Evolutionary conservation across 1,139 yeast species (phyloP).

Genomic region (Suhomyces choctaworum): DNA sequence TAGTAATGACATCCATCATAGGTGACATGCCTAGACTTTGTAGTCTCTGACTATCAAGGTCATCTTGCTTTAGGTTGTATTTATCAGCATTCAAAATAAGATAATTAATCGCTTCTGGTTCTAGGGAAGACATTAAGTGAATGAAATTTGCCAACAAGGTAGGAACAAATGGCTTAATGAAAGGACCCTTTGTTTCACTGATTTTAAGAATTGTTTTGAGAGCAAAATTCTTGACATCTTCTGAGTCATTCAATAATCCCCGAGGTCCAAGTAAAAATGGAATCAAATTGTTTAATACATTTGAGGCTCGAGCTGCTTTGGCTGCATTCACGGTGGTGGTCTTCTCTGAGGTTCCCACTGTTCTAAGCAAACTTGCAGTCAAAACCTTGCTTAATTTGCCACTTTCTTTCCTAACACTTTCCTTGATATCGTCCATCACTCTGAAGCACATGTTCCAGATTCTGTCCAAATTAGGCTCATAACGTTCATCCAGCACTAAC

Average conservation of each 20-base stretch:
- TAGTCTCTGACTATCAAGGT: slow-evolving; percentile 75
- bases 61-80: slow-evolving; percentile 68
- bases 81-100: slow-evolving; percentile 86
- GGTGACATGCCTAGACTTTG: slow-evolving; percentile 81
- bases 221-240: slow-evolving; percentile 78
- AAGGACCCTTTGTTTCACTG: slow-evolving; percentile 59
- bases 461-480: slow-evolving; percentile 56
- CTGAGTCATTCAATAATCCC: slow-evolving; percentile 83
- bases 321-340: slow-evolving; percentile 15
- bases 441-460: slow-evolving; percentile 91
- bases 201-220: slow-evolving; percentile 70
- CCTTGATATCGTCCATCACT: slow-evolving; percentile 91
- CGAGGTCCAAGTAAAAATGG: slow-evolving; percentile 80
- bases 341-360: slow-evolving; percentile 44
- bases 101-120: slow-evolving; percentile 88
- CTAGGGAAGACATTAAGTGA: slow-evolving; percentile 77
- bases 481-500: slow-evolving; percentile 53
- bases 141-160: slow-evolving; percentile 68
- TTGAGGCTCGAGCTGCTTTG: slow-evolving; percentile 30
- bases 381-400: slow-evolving; percentile 64
- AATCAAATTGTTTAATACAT: slow-evolving; percentile 60
- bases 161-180: slow-evolving; percentile 70
- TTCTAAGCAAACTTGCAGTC: slow-evolving; percentile 61
- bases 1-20: slow-evolving; percentile 84
- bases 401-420: slow-evolving; percentile 86